A percentile compares a stretch with the other conserved stretches of the same genome.
phyloP scores from a whole-genome alignment of 2,329 filamentous ascomycete genomes.

The Grosmannia huntii region DNA sequence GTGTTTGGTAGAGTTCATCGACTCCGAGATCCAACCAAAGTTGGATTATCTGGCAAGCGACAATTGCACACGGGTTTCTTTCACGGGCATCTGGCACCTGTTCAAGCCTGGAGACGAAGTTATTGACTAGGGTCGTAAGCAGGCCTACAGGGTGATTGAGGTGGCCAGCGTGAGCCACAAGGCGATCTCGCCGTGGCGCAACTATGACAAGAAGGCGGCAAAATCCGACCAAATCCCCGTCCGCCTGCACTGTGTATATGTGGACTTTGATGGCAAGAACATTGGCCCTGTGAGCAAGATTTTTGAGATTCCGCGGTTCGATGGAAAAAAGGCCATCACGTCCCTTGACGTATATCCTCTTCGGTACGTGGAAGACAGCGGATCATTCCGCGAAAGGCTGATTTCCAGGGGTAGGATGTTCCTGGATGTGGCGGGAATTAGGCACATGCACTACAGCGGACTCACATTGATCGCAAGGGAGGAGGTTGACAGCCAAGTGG shows the following conservation, averaged over 20 bases:
- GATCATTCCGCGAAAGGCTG: no score
- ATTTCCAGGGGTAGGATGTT: neutral
- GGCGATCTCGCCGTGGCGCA: no score
- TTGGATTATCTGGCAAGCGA: neutral
- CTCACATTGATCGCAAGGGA: neutral
- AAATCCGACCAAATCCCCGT: neutral
- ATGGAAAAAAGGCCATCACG: neutral
- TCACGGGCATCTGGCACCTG: conserved; percentile 18
- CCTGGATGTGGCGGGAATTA: neutral
- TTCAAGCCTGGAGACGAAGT: conserved; percentile 17
- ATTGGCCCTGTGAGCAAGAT: neutral
- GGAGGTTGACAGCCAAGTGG: neutral
- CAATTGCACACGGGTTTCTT: conserved; percentile 11
- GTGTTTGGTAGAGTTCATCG: neutral
- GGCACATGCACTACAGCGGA: neutral
- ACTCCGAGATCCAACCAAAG: neutral
- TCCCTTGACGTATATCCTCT: neutral
- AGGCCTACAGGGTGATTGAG: conserved; percentile 16
- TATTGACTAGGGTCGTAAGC: conserved; percentile 7
- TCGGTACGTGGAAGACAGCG: neutral
- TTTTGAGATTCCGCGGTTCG: neutral
- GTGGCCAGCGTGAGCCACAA: conserved; percentile 1
- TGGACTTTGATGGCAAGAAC: neutral
- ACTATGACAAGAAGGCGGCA: no score
- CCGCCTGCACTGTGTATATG: neutral